Evolutionary conservation across 2,329 filamentous ascomycete species (phyloP), one percentile per base, ranked within the genome.

Genomic region (Gaeumannomyces sp.): DNA sequence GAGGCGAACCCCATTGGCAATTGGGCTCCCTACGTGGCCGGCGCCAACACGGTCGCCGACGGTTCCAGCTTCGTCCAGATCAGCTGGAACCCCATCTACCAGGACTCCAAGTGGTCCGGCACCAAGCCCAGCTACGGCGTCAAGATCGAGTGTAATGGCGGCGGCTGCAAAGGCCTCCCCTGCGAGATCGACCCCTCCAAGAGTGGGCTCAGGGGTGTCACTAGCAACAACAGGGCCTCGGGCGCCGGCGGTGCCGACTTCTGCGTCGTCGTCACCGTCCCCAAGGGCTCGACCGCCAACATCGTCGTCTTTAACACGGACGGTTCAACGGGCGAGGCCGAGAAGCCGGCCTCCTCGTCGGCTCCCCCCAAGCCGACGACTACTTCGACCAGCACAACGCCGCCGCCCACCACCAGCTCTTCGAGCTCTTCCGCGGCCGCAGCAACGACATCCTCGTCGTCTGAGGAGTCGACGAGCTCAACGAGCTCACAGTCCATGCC

Each of bases 231-330:
- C 27, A 72, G 76, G 35, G 78, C 84, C 56, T 76, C 77, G 22
- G 90, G 90, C 62, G 90, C 89, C 22, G 89, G 89, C 35, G 87
- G 84, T 69, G 84, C 86, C 25, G 78, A 80, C 58, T 93, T 92
- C 76, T 94, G 91, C 70, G 90, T 93, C 61, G 90, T 93, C 61
- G 90, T 91, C 16, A 93, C 90, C 19, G 87, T 92, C 22, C 80
- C 87, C 59, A 83, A 84, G 70, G 90, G 90, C 31, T 76, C 77
- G 61, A 85, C 81, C 64, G 91, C 89, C 59, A 86, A 85, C 71
- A 85, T 93, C 68, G 84, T 91, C 31, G 84, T 91, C 56, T 85
- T 78, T 71, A 79, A 76, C 69, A 71, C 78, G 19, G 79, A 82
- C 66, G 80, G 79, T 57, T 79, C 78, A 5, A 70, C 70, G 16